Evolutionary conservation across 2,329 filamentous ascomycete genomes (phyloP).

Genomic region (Trichophyton equinum): DNA sequence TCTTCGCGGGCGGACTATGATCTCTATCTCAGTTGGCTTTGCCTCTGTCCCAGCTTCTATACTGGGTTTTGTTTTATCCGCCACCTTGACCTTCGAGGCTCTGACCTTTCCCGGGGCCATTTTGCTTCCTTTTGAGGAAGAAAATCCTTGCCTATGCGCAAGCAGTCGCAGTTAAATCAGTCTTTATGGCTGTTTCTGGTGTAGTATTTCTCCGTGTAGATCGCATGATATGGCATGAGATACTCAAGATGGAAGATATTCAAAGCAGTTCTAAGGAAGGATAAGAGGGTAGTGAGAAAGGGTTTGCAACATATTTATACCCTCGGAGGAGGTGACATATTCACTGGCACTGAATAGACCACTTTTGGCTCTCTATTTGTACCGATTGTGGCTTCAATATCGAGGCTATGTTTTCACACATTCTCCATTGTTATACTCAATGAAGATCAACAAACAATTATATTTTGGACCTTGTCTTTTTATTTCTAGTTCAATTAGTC

Average conservation of each 20-base stretch:
- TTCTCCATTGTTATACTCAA: background rate
- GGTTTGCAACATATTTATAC: background rate
- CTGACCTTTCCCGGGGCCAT: background rate
- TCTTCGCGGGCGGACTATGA: slow-evolving; percentile 4
- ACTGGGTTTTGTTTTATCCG: background rate
- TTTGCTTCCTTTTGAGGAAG: background rate
- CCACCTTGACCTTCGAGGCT: background rate
- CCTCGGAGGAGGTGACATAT: background rate
- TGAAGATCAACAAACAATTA: background rate
- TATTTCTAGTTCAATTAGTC: background rate
- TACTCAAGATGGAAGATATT: background rate
- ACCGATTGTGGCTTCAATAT: background rate
- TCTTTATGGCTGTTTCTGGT: background rate
- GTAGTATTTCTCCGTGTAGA: background rate
- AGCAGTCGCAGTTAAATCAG: background rate
- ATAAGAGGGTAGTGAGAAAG: background rate
- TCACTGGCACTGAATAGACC: background rate
- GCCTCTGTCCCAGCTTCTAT: background rate
- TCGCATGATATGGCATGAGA: background rate
- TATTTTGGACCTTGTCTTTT: background rate
- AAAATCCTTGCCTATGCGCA: background rate
- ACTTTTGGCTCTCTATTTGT: background rate
- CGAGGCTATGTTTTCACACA: background rate
- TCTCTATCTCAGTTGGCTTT: background rate
- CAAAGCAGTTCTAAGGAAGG: background rate